phyloP scores from a whole-genome alignment of 2,329 filamentous ascomycete genomes.

The Proliferodiscus dingleyae region DNA sequence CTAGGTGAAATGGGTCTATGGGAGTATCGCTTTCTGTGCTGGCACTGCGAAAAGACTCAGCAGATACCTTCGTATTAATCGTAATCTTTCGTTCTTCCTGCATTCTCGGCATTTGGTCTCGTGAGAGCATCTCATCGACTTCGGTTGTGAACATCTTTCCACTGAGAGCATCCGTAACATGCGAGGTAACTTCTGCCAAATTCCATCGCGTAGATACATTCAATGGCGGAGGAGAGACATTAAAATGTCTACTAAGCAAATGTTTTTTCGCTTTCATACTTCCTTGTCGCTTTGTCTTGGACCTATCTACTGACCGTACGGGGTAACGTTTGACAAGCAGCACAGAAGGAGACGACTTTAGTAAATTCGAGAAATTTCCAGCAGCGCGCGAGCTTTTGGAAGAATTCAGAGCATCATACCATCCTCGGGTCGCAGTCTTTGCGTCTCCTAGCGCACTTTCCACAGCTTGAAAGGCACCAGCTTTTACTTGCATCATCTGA shows the following conservation, averaged over 20 bases:
- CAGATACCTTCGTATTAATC: slow-evolving; percentile 16
- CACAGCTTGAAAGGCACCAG: slow-evolving; percentile 46
- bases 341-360: not conserved
- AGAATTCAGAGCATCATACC: slow-evolving; percentile 15
- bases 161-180: slow-evolving; percentile 52
- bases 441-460: slow-evolving; percentile 39
- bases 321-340: slow-evolving; percentile 13
- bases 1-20: slow-evolving; percentile 46
- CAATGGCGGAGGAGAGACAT: slow-evolving; percentile 17
- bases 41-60: slow-evolving; percentile 14
- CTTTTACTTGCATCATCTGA: slow-evolving; percentile 44
- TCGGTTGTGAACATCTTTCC: slow-evolving; percentile 52
- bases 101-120: slow-evolving; percentile 43
- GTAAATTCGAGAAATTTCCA: slow-evolving; percentile 10
- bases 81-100: slow-evolving; percentile 21
- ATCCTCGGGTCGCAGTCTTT: slow-evolving; percentile 28
- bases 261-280: slow-evolving; percentile 35
- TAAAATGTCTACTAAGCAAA: slow-evolving; percentile 15
- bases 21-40: slow-evolving; percentile 37
- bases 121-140: slow-evolving; percentile 55
- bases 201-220: slow-evolving; percentile 43
- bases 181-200: slow-evolving; percentile 50
- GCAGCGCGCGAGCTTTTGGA: slow-evolving; percentile 8
- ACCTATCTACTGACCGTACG: slow-evolving; percentile 28
- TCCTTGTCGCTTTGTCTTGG: slow-evolving; percentile 39